Evolutionary conservation across 1,284 basidiomycete species (phyloP).

Genomic region (Cryptococcus sp.): DNA sequence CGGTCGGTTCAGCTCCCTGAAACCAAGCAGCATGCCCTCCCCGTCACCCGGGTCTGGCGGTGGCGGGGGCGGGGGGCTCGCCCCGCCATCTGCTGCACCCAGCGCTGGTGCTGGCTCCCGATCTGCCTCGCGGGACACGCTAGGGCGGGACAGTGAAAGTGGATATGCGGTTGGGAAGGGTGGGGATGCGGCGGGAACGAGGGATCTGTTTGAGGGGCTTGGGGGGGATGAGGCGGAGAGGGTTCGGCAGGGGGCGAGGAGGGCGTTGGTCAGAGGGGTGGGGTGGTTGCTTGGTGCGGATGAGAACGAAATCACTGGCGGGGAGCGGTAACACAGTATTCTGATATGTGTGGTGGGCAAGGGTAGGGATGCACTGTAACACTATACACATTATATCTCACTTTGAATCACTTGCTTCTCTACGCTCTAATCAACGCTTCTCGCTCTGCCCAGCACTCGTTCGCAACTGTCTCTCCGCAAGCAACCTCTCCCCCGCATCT

Average conservation of each 20-base stretch:
- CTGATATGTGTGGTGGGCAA: neutral
- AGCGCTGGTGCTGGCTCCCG: neutral
- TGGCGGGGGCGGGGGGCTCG: too few relatives aligned
- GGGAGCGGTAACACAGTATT: neutral
- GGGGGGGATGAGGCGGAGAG: constrained; percentile 32
- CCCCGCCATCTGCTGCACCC: neutral
- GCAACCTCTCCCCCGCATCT: constrained; percentile 30
- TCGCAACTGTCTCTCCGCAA: constrained; percentile 6
- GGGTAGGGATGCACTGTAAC: neutral
- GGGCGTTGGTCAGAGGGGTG: constrained; percentile 48
- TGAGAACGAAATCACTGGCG: constrained; percentile 36
- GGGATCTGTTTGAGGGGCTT: constrained; percentile 27
- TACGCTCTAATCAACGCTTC: neutral
- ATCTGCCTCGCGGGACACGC: neutral
- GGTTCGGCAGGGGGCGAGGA: constrained; percentile 41
- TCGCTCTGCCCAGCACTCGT: too few relatives aligned
- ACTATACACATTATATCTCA: neutral
- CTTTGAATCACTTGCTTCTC: neutral
- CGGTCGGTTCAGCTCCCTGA: constrained; percentile 11
- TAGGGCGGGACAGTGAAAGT: neutral
- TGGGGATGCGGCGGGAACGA: neutral
- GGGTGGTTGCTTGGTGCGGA: constrained; percentile 51
- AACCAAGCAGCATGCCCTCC: neutral
- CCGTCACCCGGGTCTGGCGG: neutral
- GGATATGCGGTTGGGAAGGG: neutral